Evolutionary conservation across 352 stramenopile species (phyloP).

Genomic region (Elongisporangium undulatum): DNA sequence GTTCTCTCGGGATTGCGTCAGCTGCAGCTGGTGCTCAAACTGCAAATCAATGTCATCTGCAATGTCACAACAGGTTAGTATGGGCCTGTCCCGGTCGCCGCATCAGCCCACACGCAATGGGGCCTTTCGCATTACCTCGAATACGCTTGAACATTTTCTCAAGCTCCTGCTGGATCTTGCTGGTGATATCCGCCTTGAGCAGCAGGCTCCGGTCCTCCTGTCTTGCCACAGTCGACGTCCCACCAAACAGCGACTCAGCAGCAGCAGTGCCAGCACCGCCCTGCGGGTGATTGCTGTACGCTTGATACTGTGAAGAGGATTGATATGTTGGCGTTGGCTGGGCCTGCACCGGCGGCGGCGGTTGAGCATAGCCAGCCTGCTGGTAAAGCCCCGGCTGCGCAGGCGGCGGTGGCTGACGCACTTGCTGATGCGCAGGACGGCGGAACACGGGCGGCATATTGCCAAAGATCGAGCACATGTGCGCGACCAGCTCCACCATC

Average conservation of each 20-base stretch:
- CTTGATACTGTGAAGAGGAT: background rate
- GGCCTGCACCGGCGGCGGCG: conserved; percentile 20
- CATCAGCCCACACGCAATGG: background rate
- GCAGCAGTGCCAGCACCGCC: conserved; percentile 6
- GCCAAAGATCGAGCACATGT: conserved; percentile 89
- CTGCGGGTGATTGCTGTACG: conserved; percentile 1
- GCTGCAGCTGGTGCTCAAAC: conserved; percentile 81
- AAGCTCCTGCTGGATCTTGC: conserved; percentile 76
- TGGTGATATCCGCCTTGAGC: conserved; percentile 69
- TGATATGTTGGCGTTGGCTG: conserved; percentile 6
- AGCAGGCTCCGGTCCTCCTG: conserved; percentile 40
- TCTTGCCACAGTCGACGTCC: conserved; percentile 4
- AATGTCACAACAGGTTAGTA: background rate
- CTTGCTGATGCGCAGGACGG: conserved; percentile 29
- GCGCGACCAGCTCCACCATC: conserved; percentile 77
- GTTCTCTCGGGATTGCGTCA: conserved; percentile 75
- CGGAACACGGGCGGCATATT: conserved; percentile 84
- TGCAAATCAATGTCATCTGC: conserved; percentile 78
- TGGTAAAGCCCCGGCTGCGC: conserved; percentile 42
- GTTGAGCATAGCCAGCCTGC: conserved; percentile 25
- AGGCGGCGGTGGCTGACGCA: conserved; percentile 10
- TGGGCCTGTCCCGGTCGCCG: too few relatives aligned
- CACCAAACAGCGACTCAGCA: conserved; percentile 42
- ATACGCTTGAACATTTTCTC: conserved; percentile 79
- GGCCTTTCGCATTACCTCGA: conserved; percentile 26